phyloP scores from a whole-genome alignment of 164 flowering plant species.

The Piper betle region DNA sequence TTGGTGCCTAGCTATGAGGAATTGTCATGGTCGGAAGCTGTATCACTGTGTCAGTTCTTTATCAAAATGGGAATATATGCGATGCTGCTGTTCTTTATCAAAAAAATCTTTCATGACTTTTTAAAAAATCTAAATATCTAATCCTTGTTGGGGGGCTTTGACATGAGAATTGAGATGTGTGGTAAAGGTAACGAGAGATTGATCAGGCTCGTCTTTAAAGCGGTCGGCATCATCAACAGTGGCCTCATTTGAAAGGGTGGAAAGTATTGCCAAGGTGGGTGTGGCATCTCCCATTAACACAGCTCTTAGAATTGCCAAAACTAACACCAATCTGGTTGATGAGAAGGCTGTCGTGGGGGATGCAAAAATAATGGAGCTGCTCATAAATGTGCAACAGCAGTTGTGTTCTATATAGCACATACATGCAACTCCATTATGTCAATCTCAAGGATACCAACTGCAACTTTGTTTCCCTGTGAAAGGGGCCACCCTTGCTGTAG shows the following conservation, averaged over 20 bases:
- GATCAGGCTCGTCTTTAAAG: neutral
- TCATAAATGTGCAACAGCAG: neutral
- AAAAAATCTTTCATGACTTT: too few species aligned
- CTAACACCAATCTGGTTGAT: too few species aligned
- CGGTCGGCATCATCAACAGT: neutral
- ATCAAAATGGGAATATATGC: too few species aligned
- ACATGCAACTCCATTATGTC: neutral
- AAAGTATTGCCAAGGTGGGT: neutral
- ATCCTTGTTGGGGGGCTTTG: too few species aligned
- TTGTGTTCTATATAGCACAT: neutral
- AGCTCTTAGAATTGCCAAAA: neutral
- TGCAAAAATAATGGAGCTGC: neutral
- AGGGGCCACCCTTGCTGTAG: neutral
- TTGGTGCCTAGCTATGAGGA: too few species aligned
- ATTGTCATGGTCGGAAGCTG: too few species aligned
- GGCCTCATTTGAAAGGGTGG: neutral
- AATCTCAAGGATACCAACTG: neutral
- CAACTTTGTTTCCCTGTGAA: neutral
- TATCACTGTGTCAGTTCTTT: too few species aligned
- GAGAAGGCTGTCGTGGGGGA: neutral
- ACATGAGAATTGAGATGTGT: too few species aligned
- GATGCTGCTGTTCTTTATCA: too few species aligned
- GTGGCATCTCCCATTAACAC: neutral
- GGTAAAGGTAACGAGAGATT: neutral
- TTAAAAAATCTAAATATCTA: too few species aligned